These are phyloP conservation scores for Mallotus nudiflorus DNA, from an alignment of 345 rosid species.

Conservation along the genomic window DNA sequence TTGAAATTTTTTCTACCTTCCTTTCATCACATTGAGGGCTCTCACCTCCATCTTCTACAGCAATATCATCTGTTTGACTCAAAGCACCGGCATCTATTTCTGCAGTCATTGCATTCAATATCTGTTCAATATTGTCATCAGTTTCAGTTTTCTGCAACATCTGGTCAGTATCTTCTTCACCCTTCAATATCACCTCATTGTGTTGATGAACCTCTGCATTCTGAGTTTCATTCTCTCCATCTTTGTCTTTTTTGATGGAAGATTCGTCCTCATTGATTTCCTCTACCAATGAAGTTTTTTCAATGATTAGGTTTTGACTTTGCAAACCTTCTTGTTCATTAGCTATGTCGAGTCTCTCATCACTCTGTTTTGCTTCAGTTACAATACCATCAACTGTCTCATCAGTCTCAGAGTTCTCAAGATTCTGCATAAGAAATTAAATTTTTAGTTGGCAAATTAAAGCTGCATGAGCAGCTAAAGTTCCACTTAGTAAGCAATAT, in stretches of 20 bases:
- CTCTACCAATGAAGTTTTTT: background rate
- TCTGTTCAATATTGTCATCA: background rate
- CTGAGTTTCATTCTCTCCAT: background rate
- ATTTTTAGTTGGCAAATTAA: background rate
- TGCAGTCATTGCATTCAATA: background rate
- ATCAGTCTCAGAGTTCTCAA: background rate
- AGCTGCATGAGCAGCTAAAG: too few species aligned
- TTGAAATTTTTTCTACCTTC: constrained; percentile 1
- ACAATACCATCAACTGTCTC: background rate
- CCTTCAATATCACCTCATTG: constrained; percentile 1
- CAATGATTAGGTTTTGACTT: background rate
- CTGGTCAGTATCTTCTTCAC: background rate
- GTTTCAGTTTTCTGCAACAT: too few species aligned
- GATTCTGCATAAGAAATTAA: background rate
- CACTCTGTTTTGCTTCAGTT: background rate
- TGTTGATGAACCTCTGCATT: background rate
- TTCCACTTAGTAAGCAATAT: too few species aligned
- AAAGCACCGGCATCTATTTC: background rate
- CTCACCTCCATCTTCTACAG: constrained; percentile 10
- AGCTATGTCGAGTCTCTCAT: background rate
- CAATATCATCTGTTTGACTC: background rate
- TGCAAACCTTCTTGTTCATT: background rate
- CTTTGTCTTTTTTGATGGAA: background rate
- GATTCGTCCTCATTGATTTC: background rate
- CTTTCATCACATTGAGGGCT: background rate